Conservation (phyloP, 1,139 yeast genomes). For the Taiozyma sp. region DNA sequence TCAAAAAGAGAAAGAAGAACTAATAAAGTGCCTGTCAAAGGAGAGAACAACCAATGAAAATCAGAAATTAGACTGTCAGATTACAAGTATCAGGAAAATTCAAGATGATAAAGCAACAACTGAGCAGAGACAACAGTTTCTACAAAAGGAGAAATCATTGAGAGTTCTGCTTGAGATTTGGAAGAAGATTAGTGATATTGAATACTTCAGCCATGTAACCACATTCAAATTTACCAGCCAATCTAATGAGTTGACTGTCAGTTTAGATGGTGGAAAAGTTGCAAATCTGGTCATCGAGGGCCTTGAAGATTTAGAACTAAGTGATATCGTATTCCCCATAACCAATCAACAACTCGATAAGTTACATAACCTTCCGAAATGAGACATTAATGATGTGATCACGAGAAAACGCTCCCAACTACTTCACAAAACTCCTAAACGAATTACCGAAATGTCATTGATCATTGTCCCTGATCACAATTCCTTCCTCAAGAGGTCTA, state of each 20-base stretch:
- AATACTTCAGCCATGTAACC: conserved; percentile 1
- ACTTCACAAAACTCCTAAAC: neutral
- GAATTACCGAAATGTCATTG: neutral
- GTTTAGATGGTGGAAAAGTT: neutral
- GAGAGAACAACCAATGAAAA: conserved; percentile 2
- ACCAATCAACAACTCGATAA: conserved; percentile 1
- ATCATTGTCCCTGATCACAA: neutral
- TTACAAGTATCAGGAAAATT: conserved; percentile 4
- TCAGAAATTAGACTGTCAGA: conserved; percentile 1
- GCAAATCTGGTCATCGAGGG: neutral
- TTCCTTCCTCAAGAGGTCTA: conserved; percentile 5
- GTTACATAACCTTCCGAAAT: neutral
- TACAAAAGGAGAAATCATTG: conserved; percentile 9
- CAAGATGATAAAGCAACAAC: conserved; percentile 1
- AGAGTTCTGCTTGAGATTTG: conserved; percentile 8
- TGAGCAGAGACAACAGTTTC: conserved; percentile 1
- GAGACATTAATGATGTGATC: neutral
- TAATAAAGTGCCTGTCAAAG: conserved; percentile 2
- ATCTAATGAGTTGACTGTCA: neutral
- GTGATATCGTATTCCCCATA: conserved; percentile 2
- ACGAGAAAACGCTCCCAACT: neutral
- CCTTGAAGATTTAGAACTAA: neutral
- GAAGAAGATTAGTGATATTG: conserved; percentile 6
- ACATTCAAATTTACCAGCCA: conserved; percentile 5
- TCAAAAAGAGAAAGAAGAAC: conserved; percentile 1